phyloP scores from a whole-genome alignment of 345 rosid species.

The Eucalyptus sp. region DNA sequence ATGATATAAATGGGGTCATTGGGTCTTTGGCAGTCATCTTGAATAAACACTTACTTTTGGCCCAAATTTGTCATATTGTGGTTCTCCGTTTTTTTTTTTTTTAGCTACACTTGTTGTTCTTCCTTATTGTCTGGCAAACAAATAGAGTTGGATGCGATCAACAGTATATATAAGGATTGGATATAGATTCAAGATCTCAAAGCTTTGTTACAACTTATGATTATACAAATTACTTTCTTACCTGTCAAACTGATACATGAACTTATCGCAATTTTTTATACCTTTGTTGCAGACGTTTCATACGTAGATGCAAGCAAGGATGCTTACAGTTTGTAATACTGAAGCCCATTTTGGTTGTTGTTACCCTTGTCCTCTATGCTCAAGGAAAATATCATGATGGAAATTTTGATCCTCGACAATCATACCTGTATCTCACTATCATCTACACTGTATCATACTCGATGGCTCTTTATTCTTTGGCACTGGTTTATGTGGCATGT shows the following conservation, averaged over 20 bases:
- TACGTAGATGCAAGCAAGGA: conserved; percentile 97
- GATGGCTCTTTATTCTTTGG: conserved; percentile 79
- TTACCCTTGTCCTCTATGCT: conserved; percentile 83
- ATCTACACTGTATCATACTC: conserved; percentile 88
- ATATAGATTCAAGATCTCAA: background rate
- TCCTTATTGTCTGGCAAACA: background rate
- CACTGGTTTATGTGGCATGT: conserved; percentile 90
- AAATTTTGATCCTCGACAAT: conserved; percentile 80
- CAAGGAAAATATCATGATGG: conserved; percentile 96
- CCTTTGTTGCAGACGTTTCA: conserved; percentile 60
- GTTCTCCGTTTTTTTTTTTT: background rate
- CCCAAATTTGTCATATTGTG: background rate
- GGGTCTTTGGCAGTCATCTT: background rate
- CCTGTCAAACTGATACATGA: background rate
- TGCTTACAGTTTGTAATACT: conserved; percentile 95
- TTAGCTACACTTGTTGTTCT: background rate
- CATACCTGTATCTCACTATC: conserved; percentile 88
- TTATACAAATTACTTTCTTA: background rate
- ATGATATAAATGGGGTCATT: background rate
- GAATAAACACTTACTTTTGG: background rate
- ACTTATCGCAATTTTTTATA: background rate
- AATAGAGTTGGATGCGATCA: background rate
- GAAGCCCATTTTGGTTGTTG: conserved; percentile 86
- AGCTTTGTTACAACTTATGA: background rate
- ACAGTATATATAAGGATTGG: background rate